Evolutionary conservation across 129 eudicot genomes (phyloP), one percentile per base, ranked within the genome.

Genomic region (Artemisia annua): DNA sequence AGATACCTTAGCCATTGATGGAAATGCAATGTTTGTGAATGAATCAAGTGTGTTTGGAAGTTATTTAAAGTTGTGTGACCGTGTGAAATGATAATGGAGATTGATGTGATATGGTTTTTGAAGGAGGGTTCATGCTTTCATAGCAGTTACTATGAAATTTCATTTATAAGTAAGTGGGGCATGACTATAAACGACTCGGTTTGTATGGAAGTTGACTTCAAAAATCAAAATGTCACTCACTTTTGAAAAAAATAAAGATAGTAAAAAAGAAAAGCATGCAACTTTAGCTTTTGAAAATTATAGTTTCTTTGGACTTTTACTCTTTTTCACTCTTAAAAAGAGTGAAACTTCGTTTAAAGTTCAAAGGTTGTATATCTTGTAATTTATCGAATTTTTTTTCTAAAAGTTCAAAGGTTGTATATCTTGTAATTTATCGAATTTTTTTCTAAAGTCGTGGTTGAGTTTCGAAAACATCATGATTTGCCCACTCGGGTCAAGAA

Each of bases 161-260:
- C 74, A 15, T 30, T 54, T 16, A n/a, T 17, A 70, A 30, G 30
- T 28, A 30, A 35, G 74, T 53, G 74, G 44, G 52, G 51, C 53
- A 11, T 19, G 66, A 32, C 55, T 56, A 30, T 20, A 17, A 39
- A 56, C 39, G 18, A 71, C 66, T 71, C 48, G 75, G 65, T 55
- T 71, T 20, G 66, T 4, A 71, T 71, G 75, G 75, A 71, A 55
- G 75, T 71, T 71, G 75, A 58, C 62, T 58, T 57, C 8, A 14
- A 24, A 68, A 50, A 49, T 68, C 32, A 46, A 71, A 57, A 56
- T 59, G 67, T 57, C 75, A 54, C 54, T 18, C 13, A 14, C 30
- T 18, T 54, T 55, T 57, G 9, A 9, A 17, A 22, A 18, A 71
- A 71, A 32, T 28, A 70, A 55, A 70, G 20, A 66, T 1, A 19